A percentile compares a stretch with the other conserved stretches of the same genome.
Conservation (phyloP, 305 asterid genomes). For the Petunia hybrid region DNA sequence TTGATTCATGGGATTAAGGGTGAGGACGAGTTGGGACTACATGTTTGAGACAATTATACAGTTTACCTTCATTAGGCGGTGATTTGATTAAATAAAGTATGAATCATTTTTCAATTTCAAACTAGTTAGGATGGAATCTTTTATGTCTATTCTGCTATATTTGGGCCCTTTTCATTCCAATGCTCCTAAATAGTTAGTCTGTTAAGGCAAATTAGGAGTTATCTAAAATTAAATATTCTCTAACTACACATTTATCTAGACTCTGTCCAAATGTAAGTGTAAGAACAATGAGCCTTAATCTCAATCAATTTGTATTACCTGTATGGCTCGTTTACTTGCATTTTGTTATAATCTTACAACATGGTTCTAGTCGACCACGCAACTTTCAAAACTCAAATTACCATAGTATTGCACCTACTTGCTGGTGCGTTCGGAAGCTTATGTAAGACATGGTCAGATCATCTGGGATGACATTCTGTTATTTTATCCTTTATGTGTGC, state of each 20-base stretch:
- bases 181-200: background rate
- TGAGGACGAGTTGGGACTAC: conserved; percentile 4
- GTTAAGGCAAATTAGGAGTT: background rate
- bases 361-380: background rate
- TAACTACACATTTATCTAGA: background rate
- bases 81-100: background rate
- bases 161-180: background rate
- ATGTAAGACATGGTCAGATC: background rate
- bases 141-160: background rate
- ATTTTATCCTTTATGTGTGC: background rate
- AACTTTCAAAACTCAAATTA: background rate
- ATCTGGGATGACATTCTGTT: background rate
- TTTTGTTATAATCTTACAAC: background rate
- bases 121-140: background rate
- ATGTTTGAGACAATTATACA: background rate
- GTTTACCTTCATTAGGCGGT: background rate
- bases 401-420: background rate
- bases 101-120: background rate
- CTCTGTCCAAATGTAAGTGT: background rate
- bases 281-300: background rate
- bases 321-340: background rate
- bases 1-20: background rate
- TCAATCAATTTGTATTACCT: background rate
- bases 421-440: background rate
- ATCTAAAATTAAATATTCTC: background rate